phyloP scores from a whole-genome alignment of 2,329 filamentous ascomycete species.

The Fusarium anguioides region DNA sequence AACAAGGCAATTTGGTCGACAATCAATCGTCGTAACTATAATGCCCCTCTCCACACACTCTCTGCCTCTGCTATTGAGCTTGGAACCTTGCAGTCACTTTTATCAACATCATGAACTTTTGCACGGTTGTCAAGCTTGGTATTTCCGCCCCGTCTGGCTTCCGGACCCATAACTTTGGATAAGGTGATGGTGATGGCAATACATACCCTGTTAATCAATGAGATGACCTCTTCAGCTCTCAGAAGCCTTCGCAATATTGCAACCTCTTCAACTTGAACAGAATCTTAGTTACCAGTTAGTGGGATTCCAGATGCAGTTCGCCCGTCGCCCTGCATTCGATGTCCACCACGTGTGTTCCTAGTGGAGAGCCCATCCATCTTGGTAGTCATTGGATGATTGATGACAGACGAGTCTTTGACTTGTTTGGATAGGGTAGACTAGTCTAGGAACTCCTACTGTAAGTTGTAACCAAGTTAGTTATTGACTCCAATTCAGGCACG shows the following conservation, averaged over 20 bases:
- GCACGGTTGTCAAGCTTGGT: not conserved
- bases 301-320: slow-evolving; percentile 42
- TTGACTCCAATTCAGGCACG: no score
- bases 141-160: not conserved
- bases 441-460: no score
- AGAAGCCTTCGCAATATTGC: slow-evolving; percentile 2
- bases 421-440: no score
- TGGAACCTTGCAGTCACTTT: not conserved
- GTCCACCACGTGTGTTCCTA: slow-evolving; percentile 44
- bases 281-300: slow-evolving; percentile 27
- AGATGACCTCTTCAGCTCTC: slow-evolving; percentile 6
- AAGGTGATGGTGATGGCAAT: not conserved
- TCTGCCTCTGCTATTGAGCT: no score
- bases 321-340: slow-evolving; percentile 42
- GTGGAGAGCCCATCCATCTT: slow-evolving; percentile 14
- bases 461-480: no score
- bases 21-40: not conserved
- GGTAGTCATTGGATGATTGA: not conserved
- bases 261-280: not conserved
- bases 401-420: no score
- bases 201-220: no score
- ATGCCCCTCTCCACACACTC: not conserved
- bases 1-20: slow-evolving; percentile 8
- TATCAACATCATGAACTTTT: slow-evolving; percentile 21
- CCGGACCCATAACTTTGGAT: slow-evolving; percentile 24